Conservation (phyloP, 805 yeast species). For the Lipomyces kockii region DNA sequence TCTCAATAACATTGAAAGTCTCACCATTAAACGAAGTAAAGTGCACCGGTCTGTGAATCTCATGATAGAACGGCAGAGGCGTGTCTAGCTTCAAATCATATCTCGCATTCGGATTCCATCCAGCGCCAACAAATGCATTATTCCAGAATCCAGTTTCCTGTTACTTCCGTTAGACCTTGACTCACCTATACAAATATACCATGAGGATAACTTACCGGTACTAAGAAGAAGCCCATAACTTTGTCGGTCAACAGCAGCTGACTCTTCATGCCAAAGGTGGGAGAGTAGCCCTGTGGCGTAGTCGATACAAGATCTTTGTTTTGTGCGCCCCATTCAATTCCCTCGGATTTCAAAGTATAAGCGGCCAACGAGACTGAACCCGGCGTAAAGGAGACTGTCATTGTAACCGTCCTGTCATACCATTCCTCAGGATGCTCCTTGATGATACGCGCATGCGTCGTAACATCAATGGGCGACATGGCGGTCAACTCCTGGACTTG, state of each 20-base stretch:
- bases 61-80: constrained; percentile 84
- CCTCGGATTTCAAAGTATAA: constrained; percentile 63
- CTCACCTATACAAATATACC: not conserved
- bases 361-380: constrained; percentile 84
- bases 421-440: constrained; percentile 46
- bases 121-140: constrained; percentile 83
- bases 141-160: constrained; percentile 80
- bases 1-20: not conserved
- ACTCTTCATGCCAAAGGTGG: constrained; percentile 61
- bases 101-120: constrained; percentile 67
- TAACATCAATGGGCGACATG: constrained; percentile 72
- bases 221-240: constrained; percentile 79
- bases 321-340: constrained; percentile 74
- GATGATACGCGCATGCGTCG: constrained; percentile 56
- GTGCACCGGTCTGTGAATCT: constrained; percentile 85
- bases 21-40: constrained; percentile 70
- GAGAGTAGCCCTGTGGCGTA: constrained; percentile 69
- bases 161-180: not conserved
- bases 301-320: constrained; percentile 61
- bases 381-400: constrained; percentile 74
- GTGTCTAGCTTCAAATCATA: constrained; percentile 72
- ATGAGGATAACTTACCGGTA: constrained; percentile 55
- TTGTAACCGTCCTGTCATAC: constrained; percentile 55
- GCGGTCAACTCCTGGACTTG: constrained; percentile 67
- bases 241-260: constrained; percentile 77